Conservation (phyloP, 2,329 filamentous ascomycete species). For the Pestalotiopsis sp. region DNA sequence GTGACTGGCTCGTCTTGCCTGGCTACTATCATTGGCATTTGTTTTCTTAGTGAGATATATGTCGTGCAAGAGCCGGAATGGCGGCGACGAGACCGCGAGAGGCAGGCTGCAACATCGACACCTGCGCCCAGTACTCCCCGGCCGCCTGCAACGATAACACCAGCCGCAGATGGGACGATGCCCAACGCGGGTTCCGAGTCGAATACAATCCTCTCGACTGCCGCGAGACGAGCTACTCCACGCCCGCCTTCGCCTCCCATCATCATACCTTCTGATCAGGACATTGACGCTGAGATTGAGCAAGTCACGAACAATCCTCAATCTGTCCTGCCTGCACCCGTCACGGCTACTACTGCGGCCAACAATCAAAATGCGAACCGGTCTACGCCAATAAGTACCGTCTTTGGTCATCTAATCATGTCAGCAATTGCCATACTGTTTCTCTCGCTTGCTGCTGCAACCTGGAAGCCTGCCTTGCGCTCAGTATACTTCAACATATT, state of each 20-base stretch:
- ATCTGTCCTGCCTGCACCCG: conserved; percentile 31
- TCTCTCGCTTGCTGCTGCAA: conserved; percentile 60
- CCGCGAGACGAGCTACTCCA: conserved; percentile 24
- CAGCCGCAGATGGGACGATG: conserved; percentile 18
- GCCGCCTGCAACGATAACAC: conserved; percentile 16
- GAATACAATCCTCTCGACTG: conserved; percentile 24
- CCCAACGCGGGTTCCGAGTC: conserved; percentile 1
- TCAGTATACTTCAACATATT: conserved; percentile 65
- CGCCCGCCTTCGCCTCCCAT: conserved; percentile 45
- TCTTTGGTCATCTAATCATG: conserved; percentile 62
- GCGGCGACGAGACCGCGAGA: conserved; percentile 42
- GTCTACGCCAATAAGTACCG: conserved; percentile 51
- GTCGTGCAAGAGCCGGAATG: conserved; percentile 63
- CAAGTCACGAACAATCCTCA: conserved; percentile 35
- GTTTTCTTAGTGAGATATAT: conserved; percentile 63
- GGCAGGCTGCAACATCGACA: conserved; percentile 25
- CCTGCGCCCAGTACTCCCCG: conserved; percentile 23
- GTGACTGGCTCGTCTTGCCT: conserved; percentile 57
- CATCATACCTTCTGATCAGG: conserved; percentile 66
- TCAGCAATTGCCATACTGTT: conserved; percentile 59
- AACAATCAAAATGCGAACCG: conserved; percentile 24
- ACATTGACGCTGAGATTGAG: conserved; percentile 63
- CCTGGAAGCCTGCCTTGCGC: conserved; percentile 61
- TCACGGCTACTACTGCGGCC: conserved; percentile 31
- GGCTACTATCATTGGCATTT: conserved; percentile 59